Conservation (phyloP, 2,329 filamentous ascomycete species). For the Pseudocercospora eumusae region DNA sequence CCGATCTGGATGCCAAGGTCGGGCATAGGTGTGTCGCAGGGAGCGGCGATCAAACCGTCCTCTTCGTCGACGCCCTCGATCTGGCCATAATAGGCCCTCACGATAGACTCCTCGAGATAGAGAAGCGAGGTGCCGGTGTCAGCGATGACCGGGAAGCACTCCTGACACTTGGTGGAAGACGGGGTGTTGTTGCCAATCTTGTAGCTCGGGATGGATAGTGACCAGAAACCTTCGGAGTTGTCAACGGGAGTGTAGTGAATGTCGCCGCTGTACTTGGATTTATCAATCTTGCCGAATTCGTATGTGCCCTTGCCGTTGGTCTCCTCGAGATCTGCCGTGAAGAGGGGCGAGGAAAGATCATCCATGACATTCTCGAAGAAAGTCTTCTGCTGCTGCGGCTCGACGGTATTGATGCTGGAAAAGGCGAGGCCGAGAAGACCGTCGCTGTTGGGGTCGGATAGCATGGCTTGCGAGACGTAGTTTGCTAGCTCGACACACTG, state of each 20-base stretch:
- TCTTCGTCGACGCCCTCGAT: constrained; percentile 44
- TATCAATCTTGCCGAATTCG: constrained; percentile 72
- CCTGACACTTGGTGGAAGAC: constrained; percentile 50
- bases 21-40: constrained; percentile 46
- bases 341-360: constrained; percentile 64
- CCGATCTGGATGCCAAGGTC: constrained; percentile 59
- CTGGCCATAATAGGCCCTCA: constrained; percentile 46
- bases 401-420: constrained; percentile 63
- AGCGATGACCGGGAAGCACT: constrained; percentile 46
- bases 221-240: constrained; percentile 67
- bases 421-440: constrained; percentile 72
- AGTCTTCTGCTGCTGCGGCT: constrained; percentile 59
- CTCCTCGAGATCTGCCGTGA: constrained; percentile 68
- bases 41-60: constrained; percentile 48
- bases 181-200: constrained; percentile 51
- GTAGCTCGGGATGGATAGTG: constrained; percentile 61
- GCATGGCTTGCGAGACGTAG: constrained; percentile 59
- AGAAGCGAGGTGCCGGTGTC: constrained; percentile 65
- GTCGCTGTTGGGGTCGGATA: constrained; percentile 61
- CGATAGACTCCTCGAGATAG: constrained; percentile 56
- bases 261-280: constrained; percentile 61
- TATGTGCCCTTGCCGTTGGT: constrained; percentile 60
- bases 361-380: constrained; percentile 71
- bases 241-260: constrained; percentile 66
- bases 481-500: constrained; percentile 71